Evolutionary conservation across 108 stramenopile species (phyloP), one percentile per base, ranked within the genome.

Genomic region (Cylindrotheca closterium): DNA sequence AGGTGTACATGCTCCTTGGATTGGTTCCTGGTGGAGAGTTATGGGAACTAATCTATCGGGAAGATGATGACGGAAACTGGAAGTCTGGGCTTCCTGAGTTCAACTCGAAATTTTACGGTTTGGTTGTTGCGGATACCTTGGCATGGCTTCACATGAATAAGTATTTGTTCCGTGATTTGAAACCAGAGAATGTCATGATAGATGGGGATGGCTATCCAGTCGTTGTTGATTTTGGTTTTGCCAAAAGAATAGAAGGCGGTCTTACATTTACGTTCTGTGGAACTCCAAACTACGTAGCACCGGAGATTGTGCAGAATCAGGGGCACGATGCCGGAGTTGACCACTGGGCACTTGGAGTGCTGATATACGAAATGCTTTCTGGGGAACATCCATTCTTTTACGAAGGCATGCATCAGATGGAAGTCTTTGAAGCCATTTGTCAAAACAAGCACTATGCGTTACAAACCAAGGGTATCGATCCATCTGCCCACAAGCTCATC

Each of bases 281-380:
- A 17, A 98, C 97, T 12, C 96, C 96, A 2, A 94, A 91, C 60
- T 96, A 96, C 58, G 79, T 96, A 8, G 86, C 92, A 4, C 96
- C 96, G 4, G 93, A 96, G 64, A 80, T 93, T n/a, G 70, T 96
- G n/a, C 79, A 86, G 46, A 92, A 88, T 61, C 82, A 89, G 71
- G 96, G 93, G 15, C 93, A 96, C 63, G 90, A 91, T 23, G 88
- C 81, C 67, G 86, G 86, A 1, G 96, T 91, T 24, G 93, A 96
- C 62, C 88, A 87, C 86, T 96, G 93, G 93, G 86, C 92, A 3
- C 75, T 96, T 45, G 93, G 96, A 7, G 89, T 96, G 34, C 80
- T 98, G 32, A 60, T 96, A 18, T 96, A 93, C 63, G 97, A 98
- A 78, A 93, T 97, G 84, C 64, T 86, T 22, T 57, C 57, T 23